Percentiles rank a stretch among this genome's conserved stretches.
Conservation (phyloP, 768 basidiomycete species). For the Clavaria fumosa region DNA sequence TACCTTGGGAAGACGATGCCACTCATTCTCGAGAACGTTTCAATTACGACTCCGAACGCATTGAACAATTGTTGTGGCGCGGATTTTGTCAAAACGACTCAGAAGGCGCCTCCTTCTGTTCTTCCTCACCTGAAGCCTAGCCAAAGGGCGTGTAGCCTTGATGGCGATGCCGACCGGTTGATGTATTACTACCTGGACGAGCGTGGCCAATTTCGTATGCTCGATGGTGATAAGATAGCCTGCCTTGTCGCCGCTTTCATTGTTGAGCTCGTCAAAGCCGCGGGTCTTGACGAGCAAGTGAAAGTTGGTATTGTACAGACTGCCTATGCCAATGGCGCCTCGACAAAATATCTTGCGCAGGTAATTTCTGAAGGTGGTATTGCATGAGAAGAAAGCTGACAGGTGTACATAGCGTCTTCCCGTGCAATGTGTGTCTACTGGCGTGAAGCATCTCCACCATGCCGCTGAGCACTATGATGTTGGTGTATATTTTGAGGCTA, state of each 20-base stretch:
- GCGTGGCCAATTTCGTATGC: slow-evolving; percentile 65
- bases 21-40: slow-evolving; percentile 55
- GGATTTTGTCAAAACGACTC: slow-evolving; percentile 91
- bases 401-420: slow-evolving; percentile 86
- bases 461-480: slow-evolving; percentile 88
- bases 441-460: slow-evolving; percentile 96
- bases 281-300: slow-evolving; percentile 63
- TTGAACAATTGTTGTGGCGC: slow-evolving; percentile 88
- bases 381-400: too few species aligned
- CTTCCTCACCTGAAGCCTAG: slow-evolving; percentile 44
- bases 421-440: slow-evolving; percentile 88
- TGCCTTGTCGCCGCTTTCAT: slow-evolving; percentile 87
- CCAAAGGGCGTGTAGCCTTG: slow-evolving; percentile 82
- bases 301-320: slow-evolving; percentile 95
- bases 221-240: slow-evolving; percentile 98
- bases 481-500: slow-evolving; percentile 99
- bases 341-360: slow-evolving; percentile 80
- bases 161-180: slow-evolving; percentile 94
- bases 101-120: slow-evolving; percentile 72
- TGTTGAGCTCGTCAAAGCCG: slow-evolving; percentile 71
- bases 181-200: slow-evolving; percentile 91
- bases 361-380: too few species aligned
- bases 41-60: slow-evolving; percentile 44
- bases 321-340: slow-evolving; percentile 95
- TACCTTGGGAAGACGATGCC: slow-evolving; percentile 46